Evolutionary conservation across 805 yeast species (phyloP).

Genomic region (Debaryomyces hansenii): DNA sequence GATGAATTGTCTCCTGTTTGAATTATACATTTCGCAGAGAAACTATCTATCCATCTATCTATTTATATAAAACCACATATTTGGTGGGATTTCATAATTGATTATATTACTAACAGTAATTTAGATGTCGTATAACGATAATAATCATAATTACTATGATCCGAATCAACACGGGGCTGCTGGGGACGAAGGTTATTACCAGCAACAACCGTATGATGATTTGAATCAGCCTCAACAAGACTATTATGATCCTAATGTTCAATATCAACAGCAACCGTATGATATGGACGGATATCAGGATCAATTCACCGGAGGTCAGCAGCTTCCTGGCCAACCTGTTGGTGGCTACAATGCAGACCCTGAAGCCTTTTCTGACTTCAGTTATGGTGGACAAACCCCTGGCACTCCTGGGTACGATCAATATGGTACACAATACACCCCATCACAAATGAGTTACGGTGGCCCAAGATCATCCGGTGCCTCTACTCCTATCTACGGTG

Average conservation of each 20-base stretch:
- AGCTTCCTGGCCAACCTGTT: slow-evolving; percentile 33
- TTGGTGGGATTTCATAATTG: not conserved
- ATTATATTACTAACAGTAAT: slow-evolving; percentile 3
- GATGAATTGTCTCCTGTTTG: slow-evolving; percentile 5
- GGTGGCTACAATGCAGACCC: slow-evolving; percentile 47
- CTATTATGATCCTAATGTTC: slow-evolving; percentile 49
- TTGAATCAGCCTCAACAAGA: slow-evolving; percentile 39
- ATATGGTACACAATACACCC: slow-evolving; percentile 72
- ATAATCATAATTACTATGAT: slow-evolving; percentile 46
- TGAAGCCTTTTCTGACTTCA: slow-evolving; percentile 67
- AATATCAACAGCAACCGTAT: slow-evolving; percentile 51
- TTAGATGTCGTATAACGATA: slow-evolving; percentile 63
- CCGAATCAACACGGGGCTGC: slow-evolving; percentile 39
- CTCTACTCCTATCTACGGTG: slow-evolving; percentile 89
- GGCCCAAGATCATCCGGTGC: slow-evolving; percentile 89
- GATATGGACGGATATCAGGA: slow-evolving; percentile 50
- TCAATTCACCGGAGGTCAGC: slow-evolving; percentile 41
- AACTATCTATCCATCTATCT: not conserved
- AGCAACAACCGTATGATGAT: slow-evolving; percentile 27
- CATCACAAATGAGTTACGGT: slow-evolving; percentile 85
- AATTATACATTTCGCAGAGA: not conserved
- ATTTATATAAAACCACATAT: not conserved
- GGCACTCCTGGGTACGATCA: slow-evolving; percentile 72
- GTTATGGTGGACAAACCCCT: slow-evolving; percentile 50
- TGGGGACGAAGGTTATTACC: slow-evolving; percentile 32